A percentile compares a stretch with the other conserved stretches of the same genome.
Conservation (phyloP, 139 green algal species). For the Trebouxia sp. region DNA sequence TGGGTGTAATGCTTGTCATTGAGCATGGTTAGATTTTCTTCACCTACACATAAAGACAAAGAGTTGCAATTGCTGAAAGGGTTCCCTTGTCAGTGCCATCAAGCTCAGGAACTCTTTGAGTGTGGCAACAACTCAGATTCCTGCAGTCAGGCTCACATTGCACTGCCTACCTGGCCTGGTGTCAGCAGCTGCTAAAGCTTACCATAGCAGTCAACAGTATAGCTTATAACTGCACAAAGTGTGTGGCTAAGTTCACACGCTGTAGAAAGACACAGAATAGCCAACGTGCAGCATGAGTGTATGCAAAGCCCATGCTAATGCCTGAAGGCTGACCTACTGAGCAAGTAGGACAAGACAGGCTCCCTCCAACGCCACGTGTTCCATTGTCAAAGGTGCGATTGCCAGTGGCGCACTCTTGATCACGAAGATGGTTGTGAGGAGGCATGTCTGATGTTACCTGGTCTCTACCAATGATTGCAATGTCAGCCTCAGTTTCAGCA, state of each 20-base stretch:
- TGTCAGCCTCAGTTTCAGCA: slow-evolving; percentile 35
- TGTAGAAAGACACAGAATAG: too few species aligned
- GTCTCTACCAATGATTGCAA: slow-evolving; percentile 72
- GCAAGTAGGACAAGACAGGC: slow-evolving; percentile 45
- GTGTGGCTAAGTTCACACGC: too few species aligned
- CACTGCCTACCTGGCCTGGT: too few species aligned
- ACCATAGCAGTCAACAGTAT: too few species aligned
- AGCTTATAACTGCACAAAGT: too few species aligned
- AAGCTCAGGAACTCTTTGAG: too few species aligned
- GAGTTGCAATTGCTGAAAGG: too few species aligned
- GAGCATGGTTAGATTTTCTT: slow-evolving; percentile 64
- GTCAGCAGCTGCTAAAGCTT: too few species aligned
- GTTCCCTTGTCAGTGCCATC: too few species aligned
- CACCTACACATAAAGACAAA: slow-evolving; percentile 27
- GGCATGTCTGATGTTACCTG: slow-evolving; percentile 77
- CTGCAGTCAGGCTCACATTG: too few species aligned
- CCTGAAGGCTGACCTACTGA: slow-evolving; percentile 40
- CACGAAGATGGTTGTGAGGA: slow-evolving; percentile 62
- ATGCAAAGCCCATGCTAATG: neutral
- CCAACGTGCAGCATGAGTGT: too few species aligned
- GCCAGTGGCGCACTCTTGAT: slow-evolving; percentile 38
- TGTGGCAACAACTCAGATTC: too few species aligned
- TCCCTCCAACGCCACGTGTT: slow-evolving; percentile 69
- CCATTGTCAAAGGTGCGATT: slow-evolving; percentile 57
- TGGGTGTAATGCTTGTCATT: slow-evolving; percentile 52